Evolutionary conservation across 306 rosid genomes (phyloP), one percentile per base, ranked within the genome.

Genomic region (Luffa aegyptiaca): DNA sequence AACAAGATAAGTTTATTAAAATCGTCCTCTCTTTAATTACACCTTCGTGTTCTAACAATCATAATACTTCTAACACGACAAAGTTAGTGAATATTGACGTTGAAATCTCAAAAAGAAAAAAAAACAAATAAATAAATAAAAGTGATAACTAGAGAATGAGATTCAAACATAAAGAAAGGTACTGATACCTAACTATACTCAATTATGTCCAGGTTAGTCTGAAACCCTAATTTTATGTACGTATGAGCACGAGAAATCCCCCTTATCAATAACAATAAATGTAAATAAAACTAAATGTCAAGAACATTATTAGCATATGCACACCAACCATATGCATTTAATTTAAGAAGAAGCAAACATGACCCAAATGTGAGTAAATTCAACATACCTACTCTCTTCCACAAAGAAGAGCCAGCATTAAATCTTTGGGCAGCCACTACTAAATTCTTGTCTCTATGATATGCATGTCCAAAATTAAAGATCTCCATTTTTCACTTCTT

Each of bases 331-430:
- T 37, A 20, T 41, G 10, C 75, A 68, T 68, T 68, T 71, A 44
- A 71, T 44, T 10, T 10, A 13, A 2, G 8, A 21, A 71, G 76
- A 71, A 45, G 55, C 76, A 35, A 70, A 45, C 35, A 70, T 70
- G 75, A 41, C 17, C 35, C 35, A 69, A 69, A 20, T 42, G 76
- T 42, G 56, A 71, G 77, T 71, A 71, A 71, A 72, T 72, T 72
- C 58, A 48, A 72, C 41, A 48, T 46, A 71, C 76, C 76, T 70
- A 45, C 76, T 1, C 49, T 71, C 39, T 6, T 20, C 36, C 76
- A 20, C n/a, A 45, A 11, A 71, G 2, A 46, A 21, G 39, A 70
- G 39, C 5, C 9, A 10, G 41, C 76, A 71, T 45, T 71, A 71
- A 65, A 31, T 37, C 4, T 26, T 14, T 16, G 12, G 45, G 26